These are phyloP conservation scores for Lecanosticta acicola DNA, from an alignment of 2,329 filamentous ascomycete genomes.

Conservation along the genomic window DNA sequence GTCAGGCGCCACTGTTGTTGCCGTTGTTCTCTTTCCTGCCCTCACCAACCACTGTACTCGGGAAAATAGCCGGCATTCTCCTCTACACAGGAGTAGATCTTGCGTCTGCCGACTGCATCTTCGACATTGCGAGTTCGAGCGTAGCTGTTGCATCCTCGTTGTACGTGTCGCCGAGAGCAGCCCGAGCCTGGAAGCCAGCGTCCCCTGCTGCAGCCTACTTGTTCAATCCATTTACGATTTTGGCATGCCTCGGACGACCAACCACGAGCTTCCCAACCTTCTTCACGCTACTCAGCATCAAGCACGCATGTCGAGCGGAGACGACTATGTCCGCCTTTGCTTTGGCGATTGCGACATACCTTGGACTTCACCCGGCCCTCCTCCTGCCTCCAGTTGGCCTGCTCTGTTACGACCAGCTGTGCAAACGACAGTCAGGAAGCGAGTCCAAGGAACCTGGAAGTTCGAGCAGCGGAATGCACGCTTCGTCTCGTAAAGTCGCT, in stretches of 20 bases:
- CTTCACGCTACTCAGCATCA: constrained; percentile 76
- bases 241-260: constrained; percentile 82
- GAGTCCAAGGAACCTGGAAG: neutral
- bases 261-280: constrained; percentile 85
- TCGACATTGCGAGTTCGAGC: constrained; percentile 72
- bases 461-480: neutral
- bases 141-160: constrained; percentile 67
- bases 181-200: constrained; percentile 66
- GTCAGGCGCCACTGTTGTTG: constrained; percentile 77
- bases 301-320: constrained; percentile 70
- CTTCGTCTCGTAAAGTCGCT: constrained; percentile 12
- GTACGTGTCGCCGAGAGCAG: constrained; percentile 72
- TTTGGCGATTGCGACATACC: constrained; percentile 78
- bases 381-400: constrained; percentile 77
- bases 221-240: constrained; percentile 90
- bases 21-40: constrained; percentile 88
- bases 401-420: constrained; percentile 63
- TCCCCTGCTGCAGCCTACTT: constrained; percentile 79
- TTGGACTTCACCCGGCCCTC: constrained; percentile 85
- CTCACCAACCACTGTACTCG: constrained; percentile 51
- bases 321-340: constrained; percentile 72
- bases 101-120: constrained; percentile 72
- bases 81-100: constrained; percentile 79
- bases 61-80: constrained; percentile 58
- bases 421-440: constrained; percentile 10